Evolutionary conservation across 2,329 filamentous ascomycete genomes (phyloP), one percentile per base, ranked within the genome.

Genomic region (Polytolypa hystricis): DNA sequence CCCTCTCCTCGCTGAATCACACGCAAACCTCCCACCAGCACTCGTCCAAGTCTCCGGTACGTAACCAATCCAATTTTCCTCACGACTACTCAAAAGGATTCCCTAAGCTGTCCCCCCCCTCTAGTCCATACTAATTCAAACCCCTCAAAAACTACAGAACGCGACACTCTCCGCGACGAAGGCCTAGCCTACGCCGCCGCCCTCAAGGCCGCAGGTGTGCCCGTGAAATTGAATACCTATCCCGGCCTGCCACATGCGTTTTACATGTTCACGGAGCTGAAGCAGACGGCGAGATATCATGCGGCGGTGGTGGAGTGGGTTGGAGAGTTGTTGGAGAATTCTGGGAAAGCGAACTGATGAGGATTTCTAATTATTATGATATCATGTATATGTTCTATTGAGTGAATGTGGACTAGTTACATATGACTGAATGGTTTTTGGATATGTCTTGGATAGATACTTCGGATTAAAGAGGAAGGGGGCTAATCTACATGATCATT

Each of bases 21-120:
- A 36, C n/a, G 26, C 33, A 36, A 21, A 36, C 12, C 33, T 36
- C n/a, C 33, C 25, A n/a, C 33, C 33, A 36, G 33, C 26, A 7
- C 16, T 25, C 7, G n/a, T 25, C 21, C 21, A 25, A n/a, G 21
- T 25, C n/a, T 7, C 21, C 7, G 21, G 21, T 25, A 25, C 21
- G 21, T 25, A n/a, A n/a, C n/a, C n/a, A n/a, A n/a, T n/a, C n/a
- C n/a, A n/a, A n/a, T n/a, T n/a, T n/a, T n/a, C n/a, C n/a, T n/a
- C 21, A n/a, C 21, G 7, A 7, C 21, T n/a, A 7, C 21, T n/a
- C 21, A 25, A 7, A 25, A 7, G 7, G 7, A 25, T 25, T 25
- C 21, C n/a, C 21, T 25, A 7, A n/a, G 7, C 21, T 25, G 7
- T 25, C 21, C 21, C 21, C n/a, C 21, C 21, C 7, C 21, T 25